Evolutionary conservation across 148 eudicot species (phyloP).

Genomic region (Fagopyrum homotropicum): DNA sequence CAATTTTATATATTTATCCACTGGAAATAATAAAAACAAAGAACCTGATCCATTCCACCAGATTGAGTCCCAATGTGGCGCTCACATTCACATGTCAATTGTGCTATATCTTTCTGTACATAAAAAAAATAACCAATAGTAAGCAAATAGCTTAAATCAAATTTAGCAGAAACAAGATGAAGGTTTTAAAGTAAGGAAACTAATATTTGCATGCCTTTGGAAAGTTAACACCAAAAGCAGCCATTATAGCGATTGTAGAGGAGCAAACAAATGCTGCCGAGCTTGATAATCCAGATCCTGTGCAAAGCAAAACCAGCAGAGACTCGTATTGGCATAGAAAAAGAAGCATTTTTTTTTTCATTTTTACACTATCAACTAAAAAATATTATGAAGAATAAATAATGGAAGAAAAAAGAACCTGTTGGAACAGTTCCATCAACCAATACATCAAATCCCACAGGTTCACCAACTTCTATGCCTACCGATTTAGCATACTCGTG

Average conservation of each 20-base stretch:
- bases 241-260: constrained; percentile 89
- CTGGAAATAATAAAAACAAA: neutral
- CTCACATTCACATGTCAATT: constrained; percentile 91
- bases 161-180: neutral
- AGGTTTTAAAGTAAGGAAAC: neutral
- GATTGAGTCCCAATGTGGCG: constrained; percentile 94
- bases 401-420: constrained; percentile 32
- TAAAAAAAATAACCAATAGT: neutral
- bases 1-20: neutral
- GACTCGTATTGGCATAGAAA: neutral
- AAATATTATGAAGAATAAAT: neutral
- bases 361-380: neutral
- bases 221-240: constrained; percentile 55
- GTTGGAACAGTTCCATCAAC: constrained; percentile 97
- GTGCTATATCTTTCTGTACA: constrained; percentile 90
- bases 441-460: constrained; percentile 81
- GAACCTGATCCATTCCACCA: constrained; percentile 99
- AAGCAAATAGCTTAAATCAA: constrained; percentile 3
- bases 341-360: neutral
- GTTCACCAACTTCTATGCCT: constrained; percentile 64
- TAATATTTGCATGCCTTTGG: constrained; percentile 51
- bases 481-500: constrained; percentile 70
- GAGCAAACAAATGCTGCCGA: constrained; percentile 98
- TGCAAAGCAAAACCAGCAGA: constrained; percentile 13
- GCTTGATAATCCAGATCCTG: constrained; percentile 92